Evolutionary conservation across 148 eudicot species (phyloP).

Genomic region (Amaranthus palmeri): DNA sequence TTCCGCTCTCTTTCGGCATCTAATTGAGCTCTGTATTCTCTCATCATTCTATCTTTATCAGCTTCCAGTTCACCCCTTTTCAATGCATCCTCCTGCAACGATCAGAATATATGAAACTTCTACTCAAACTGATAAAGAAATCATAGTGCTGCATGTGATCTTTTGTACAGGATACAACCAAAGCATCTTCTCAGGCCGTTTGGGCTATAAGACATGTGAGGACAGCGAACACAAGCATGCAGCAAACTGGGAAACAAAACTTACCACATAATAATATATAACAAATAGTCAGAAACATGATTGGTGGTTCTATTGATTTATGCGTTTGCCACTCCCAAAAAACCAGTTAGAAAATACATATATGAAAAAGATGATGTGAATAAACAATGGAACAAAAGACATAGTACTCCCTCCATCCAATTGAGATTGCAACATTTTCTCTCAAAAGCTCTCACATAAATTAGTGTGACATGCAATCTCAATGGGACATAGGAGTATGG

Average conservation of each 20-base stretch:
- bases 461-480: no score
- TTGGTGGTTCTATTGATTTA: not conserved
- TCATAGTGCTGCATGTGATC: not conserved
- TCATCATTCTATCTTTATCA: slow-evolving; percentile 97
- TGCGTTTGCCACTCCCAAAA: not conserved
- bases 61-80: slow-evolving; percentile 92
- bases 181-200: not conserved
- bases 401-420: no score
- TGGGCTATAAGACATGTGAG: no score
- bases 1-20: slow-evolving; percentile 95
- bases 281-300: not conserved
- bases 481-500: not conserved
- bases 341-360: not conserved
- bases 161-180: not conserved
- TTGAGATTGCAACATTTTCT: no score
- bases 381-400: no score
- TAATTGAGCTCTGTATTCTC: slow-evolving; percentile 86
- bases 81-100: slow-evolving; percentile 77
- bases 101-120: not conserved
- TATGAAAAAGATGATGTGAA: no score
- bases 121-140: not conserved
- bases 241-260: not conserved
- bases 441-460: no score
- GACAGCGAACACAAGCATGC: not conserved
- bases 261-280: not conserved